Percentiles rank a stretch among this genome's conserved stretches.
These are phyloP conservation scores for Rhizopogon vulgaris DNA, from an alignment of 768 basidiomycete species.

Conservation along the genomic window DNA sequence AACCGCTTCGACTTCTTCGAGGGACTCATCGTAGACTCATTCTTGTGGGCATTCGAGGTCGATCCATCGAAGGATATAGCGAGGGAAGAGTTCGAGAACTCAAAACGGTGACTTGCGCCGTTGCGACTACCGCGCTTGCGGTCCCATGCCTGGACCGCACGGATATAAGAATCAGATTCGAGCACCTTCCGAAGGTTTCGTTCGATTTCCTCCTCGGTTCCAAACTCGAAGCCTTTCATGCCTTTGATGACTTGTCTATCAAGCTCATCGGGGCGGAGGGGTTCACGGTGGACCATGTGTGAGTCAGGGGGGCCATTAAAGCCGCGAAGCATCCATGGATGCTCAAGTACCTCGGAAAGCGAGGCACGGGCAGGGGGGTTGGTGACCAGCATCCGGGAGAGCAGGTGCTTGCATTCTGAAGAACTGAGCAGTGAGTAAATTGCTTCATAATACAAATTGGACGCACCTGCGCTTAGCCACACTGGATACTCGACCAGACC, in stretches of 20 bases:
- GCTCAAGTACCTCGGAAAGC: constrained; percentile 76
- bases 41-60: constrained; percentile 36
- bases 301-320: constrained; percentile 74
- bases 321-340: constrained; percentile 92
- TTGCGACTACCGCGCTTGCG: constrained; percentile 47
- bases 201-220: constrained; percentile 82
- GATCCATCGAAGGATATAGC: constrained; percentile 55
- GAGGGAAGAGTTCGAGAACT: constrained; percentile 63
- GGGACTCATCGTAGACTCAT: constrained; percentile 32
- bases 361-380: constrained; percentile 82
- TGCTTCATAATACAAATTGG: background rate
- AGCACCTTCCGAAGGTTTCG: constrained; percentile 65
- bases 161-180: constrained; percentile 69
- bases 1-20: constrained; percentile 78
- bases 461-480: constrained; percentile 88
- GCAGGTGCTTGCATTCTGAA: constrained; percentile 87
- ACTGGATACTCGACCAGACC: constrained; percentile 96
- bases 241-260: constrained; percentile 79
- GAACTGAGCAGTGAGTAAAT: constrained; percentile 7
- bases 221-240: constrained; percentile 98
- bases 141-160: constrained; percentile 76
- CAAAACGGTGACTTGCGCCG: constrained; percentile 39
- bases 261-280: constrained; percentile 82
- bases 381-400: constrained; percentile 95
- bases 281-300: constrained; percentile 85